Evolutionary conservation across 805 yeast genomes (phyloP).

Genomic region (Lipomyces chichibuensis): DNA sequence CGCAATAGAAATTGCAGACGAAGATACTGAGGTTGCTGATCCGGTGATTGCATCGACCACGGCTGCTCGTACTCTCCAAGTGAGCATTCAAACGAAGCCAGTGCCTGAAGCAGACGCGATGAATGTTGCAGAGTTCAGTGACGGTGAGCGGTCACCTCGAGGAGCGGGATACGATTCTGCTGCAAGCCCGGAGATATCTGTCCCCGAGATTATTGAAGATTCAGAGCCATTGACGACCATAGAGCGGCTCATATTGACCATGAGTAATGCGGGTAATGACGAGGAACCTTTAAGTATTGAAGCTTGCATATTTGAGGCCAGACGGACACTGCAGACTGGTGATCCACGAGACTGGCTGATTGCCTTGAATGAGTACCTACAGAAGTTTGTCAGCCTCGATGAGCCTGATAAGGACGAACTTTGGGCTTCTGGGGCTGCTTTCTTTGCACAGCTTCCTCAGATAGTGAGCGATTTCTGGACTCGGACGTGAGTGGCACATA

Average conservation of each 20-base stretch:
- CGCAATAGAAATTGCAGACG: slow-evolving; percentile 11
- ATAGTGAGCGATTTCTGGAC: slow-evolving; percentile 14
- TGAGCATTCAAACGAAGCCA: neutral
- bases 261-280: neutral
- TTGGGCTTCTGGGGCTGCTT: neutral
- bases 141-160: neutral
- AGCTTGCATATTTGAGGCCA: slow-evolving; percentile 11
- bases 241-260: neutral
- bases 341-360: slow-evolving; percentile 12
- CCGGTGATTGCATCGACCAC: neutral
- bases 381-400: neutral
- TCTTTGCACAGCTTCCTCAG: slow-evolving; percentile 13
- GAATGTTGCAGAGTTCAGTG: neutral
- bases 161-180: neutral
- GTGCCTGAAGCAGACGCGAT: neutral
- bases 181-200: neutral
- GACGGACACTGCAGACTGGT: slow-evolving; percentile 10
- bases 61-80: neutral
- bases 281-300: slow-evolving; percentile 5
- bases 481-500: slow-evolving; percentile 11
- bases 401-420: neutral
- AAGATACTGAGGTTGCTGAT: neutral
- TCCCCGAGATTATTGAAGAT: neutral
- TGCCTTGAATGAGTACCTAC: slow-evolving; percentile 6
- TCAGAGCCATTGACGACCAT: neutral